Evolutionary conservation across 2,329 filamentous ascomycete genomes (phyloP), one percentile per base, ranked within the genome.

Genomic region (Aspergillus versicolor): DNA sequence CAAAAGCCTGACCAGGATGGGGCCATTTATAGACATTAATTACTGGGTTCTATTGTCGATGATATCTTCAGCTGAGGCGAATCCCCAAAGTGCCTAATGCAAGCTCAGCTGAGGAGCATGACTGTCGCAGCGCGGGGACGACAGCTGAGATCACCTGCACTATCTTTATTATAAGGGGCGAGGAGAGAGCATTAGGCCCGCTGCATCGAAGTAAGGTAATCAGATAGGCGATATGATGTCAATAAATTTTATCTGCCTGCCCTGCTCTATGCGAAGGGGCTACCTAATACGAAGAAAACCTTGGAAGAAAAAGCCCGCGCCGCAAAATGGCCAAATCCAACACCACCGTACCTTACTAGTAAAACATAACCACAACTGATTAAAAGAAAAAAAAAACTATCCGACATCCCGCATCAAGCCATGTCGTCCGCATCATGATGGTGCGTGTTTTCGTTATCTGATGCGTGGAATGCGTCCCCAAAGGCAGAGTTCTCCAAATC

Each of bases 401-500:
- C 53, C 46, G 46, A 17, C 24, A 17, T 30, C 42, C 37, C 44
- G 34, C 21, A 38, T 58, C 54, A 76, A 30, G 73, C 68, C 64
- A 77, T 75, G 19, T 77, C 74, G 48, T 76, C 74, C 4, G 69
- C 67, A 45, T 77, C 73, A 41, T 69, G 73, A 56, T 74, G 67
- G 58, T 76, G 70, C n/a, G 65, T 71, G 59, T 73, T 67, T 55
- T 78, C 74, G 57, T 76, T 75, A 60, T 82, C 79, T 46, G 80
- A 80, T 15, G 78, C 79, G 61, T 92, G 89, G 74, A 93, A 91
- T 0, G 90, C 90, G 65, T 94, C 89, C 3, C 89, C 90, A 76
- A 94, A 94, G 1, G 89, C 90, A 37, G 88, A 91, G 67, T 92
- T 88, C 46, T 91, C 88, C 78, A 91, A 83, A 61, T 88, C 88